Evolutionary conservation across 1,284 basidiomycete species (phyloP).

Genomic region (Tylopilus sp.): DNA sequence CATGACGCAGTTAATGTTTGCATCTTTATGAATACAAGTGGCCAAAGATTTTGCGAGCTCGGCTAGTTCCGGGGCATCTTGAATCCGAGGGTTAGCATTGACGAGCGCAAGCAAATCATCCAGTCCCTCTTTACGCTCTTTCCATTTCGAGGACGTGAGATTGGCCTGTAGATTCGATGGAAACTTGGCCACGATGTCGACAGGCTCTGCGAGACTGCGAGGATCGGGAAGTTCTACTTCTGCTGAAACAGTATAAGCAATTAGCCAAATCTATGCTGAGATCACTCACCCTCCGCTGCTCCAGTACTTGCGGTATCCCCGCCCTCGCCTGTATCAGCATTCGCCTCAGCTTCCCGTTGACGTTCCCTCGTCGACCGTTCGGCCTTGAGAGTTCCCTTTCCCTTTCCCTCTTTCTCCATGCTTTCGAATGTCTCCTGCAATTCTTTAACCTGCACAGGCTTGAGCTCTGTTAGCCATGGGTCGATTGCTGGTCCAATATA

Average conservation of each 20-base stretch:
- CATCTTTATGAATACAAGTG: conserved; percentile 82
- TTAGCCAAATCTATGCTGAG: conserved; percentile 11
- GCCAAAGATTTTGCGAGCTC: conserved; percentile 79
- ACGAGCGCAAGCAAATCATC: conserved; percentile 82
- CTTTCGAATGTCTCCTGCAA: conserved; percentile 87
- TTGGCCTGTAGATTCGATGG: conserved; percentile 73
- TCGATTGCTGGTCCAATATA: conserved; percentile 89
- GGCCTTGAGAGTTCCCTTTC: conserved; percentile 78
- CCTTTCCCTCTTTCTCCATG: conserved; percentile 81
- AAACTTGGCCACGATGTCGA: conserved; percentile 75
- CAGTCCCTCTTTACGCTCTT: conserved; percentile 91
- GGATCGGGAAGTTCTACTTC: conserved; percentile 69
- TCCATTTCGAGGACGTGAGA: conserved; percentile 94
- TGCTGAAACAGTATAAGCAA: conserved; percentile 22
- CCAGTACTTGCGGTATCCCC: conserved; percentile 40
- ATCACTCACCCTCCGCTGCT: conserved; percentile 27
- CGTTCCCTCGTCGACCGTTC: conserved; percentile 78
- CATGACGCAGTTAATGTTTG: conserved; percentile 96
- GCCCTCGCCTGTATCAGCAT: conserved; percentile 43
- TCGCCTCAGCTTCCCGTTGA: conserved; percentile 70
- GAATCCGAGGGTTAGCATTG: conserved; percentile 72
- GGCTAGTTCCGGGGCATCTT: conserved; percentile 72
- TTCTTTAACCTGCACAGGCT: conserved; percentile 98
- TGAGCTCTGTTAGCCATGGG: conserved; percentile 87
- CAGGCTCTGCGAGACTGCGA: conserved; percentile 79